phyloP scores from a whole-genome alignment of 2,329 filamentous ascomycete genomes.

The Epichloe sibirici region DNA sequence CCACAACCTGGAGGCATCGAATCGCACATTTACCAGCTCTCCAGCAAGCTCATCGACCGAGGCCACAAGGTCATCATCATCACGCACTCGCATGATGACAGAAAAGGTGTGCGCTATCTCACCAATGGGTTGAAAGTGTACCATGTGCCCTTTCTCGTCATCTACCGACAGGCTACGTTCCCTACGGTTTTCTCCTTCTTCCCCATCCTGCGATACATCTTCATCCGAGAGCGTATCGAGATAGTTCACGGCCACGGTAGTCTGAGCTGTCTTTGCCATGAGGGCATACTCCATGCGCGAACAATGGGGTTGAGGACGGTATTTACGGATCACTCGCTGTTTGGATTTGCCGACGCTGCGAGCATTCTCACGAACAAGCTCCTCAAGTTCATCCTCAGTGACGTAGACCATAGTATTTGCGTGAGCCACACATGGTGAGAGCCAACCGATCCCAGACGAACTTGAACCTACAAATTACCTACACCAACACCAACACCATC shows the following conservation, averaged over 20 bases:
- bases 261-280: slow-evolving; percentile 83
- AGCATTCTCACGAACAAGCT: slow-evolving; percentile 97
- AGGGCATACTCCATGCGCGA: slow-evolving; percentile 84
- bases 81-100: slow-evolving; percentile 85
- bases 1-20: slow-evolving; percentile 93
- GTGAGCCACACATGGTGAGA: slow-evolving; percentile 91
- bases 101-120: slow-evolving; percentile 85
- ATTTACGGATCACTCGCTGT: slow-evolving; percentile 94
- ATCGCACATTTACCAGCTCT: slow-evolving; percentile 96
- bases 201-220: slow-evolving; percentile 91
- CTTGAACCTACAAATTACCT: no score
- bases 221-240: slow-evolving; percentile 86
- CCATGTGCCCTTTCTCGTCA: slow-evolving; percentile 89
- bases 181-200: slow-evolving; percentile 98
- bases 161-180: slow-evolving; percentile 87
- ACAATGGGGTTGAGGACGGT: slow-evolving; percentile 95
- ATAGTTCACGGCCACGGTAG: slow-evolving; percentile 98
- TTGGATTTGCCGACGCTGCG: slow-evolving; percentile 90
- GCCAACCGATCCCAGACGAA: neutral
- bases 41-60: slow-evolving; percentile 89
- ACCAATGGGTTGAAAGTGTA: slow-evolving; percentile 98
- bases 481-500: no score
- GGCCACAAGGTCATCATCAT: slow-evolving; percentile 98
- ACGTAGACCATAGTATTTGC: slow-evolving; percentile 96
- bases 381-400: slow-evolving; percentile 88